Base-by-base conservation (phyloP, 768 basidiomycete genomes). In the Leccinum pellstonianum region DNA sequence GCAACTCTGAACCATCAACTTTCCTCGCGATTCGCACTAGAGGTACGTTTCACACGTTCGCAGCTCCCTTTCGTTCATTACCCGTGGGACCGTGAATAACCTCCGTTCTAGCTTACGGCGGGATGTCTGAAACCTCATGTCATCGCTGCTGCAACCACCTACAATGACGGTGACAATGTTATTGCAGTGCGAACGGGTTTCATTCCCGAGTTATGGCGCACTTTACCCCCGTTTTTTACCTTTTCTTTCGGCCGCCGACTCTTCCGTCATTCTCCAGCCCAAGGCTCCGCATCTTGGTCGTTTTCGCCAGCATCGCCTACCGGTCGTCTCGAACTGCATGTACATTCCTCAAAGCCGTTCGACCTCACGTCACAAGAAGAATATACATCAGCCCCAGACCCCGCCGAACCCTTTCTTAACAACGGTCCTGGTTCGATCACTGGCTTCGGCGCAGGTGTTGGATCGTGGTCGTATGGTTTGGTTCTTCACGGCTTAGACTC, bases 1-100 rank as follows among this genome's bases (percentile, higher is more conserved):
- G 90, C 89, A 38, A 91, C 91, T 2, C 72, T 95, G 52, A 83
- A 81, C 58, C 88, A 93, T 71, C 89, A 91, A 66, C 85, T 84
- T 67, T 90, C 90, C 29, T 88, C 90, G 14, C 82, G 83, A 53
- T 66, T 85, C 58, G 70, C 72, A 48, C 74, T 80, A n/a, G 75
- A 80, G 72, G 85, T 80, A 69, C 62, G 58, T 50, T 60, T 54
- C 61, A 54, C 63, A 62, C 67, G 59, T 59, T 66, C 35, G 38
- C 35, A 58, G 66, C 56, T 55, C 62, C 55, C 43, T 62, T 61
- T 33, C 6, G 10, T 29, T 46, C 49, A 46, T 62, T 52, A 38
- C 56, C 61, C 60, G 52, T 56, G 41, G 54, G 57, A 60, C 51
- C 48, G 56, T 35, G 52, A 41, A 58, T 64, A 60, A 63, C 59